Base-by-base conservation (phyloP, 2,329 filamentous ascomycete genomes). In the Ploettnerulaceae sp. region DNA sequence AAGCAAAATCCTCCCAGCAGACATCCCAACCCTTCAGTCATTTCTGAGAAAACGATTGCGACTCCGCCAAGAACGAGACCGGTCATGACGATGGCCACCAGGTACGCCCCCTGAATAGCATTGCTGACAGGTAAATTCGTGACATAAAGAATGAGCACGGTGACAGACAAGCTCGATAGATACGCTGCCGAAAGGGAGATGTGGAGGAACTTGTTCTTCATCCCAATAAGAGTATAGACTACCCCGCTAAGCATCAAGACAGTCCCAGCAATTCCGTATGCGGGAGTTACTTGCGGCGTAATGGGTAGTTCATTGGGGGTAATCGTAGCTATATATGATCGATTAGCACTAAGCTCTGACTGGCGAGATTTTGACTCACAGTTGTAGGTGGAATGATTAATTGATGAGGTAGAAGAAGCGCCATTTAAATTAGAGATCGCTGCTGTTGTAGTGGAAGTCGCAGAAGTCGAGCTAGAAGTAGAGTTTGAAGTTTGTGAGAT, bases 111-210 rank as follows among this genome's bases (percentile, higher is more conserved):
- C 66, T 96, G 89, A 2, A 93, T 71, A 0, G 80, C 86, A 63
- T 86, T 70, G 49, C 75, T 79, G 29, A 95, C 77, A 0, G 89
- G 89, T 0, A 82, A 77, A 45, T 75, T 83, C 84, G 94, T 93
- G 29, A 96, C 83, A 63, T 96, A 96, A 34, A 95, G 67, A 45
- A 96, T 88, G 17, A 97, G 71, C 2, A 95, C 84, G 0, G 85
- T 80, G 9, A 93, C 82, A 12, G 85, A 81, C 26, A 96, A 69
- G 34, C 82, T 77, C 17, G 79, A 74, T 20, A 93, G 71, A 57
- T 86, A 90, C 4, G 80, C 86, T 0, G 84, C 79, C 11, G 89
- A 93, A 47, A 95, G 76, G 64, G 86, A 94, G 12, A 86, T 82
- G 62, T 93, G 84, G 9, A 91, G 75, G 78, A 78, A 83, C 64